Evolutionary conservation across 1,284 basidiomycete genomes (phyloP).

Genomic region (Pholiota adiposa): DNA sequence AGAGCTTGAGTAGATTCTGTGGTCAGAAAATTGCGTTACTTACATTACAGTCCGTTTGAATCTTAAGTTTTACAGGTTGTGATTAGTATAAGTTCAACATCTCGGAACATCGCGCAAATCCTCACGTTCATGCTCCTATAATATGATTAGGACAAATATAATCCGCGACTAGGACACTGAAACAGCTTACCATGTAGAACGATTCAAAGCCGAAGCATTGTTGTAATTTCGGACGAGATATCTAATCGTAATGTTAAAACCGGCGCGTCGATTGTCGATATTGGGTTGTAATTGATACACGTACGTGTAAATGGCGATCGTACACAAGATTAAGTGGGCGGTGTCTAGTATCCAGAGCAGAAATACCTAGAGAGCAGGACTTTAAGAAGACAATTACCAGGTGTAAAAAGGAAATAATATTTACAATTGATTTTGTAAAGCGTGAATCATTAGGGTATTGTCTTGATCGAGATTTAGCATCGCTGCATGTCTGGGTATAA

Average conservation of each 20-base stretch:
- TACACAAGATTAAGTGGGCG: conserved; percentile 18
- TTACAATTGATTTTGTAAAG: conserved; percentile 20
- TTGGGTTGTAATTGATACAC: background rate
- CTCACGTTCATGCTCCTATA: conserved; percentile 46
- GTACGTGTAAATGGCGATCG: conserved; percentile 19
- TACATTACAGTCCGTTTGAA: conserved; percentile 49
- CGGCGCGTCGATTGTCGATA: background rate
- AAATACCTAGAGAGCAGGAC: conserved; percentile 13
- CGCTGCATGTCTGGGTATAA: background rate
- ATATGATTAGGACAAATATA: background rate
- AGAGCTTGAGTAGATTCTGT: background rate
- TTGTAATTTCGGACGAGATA: conserved; percentile 42
- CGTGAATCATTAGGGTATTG: conserved; percentile 23
- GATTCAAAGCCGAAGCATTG: conserved; percentile 34
- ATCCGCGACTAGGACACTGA: background rate
- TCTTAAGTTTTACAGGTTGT: conserved; percentile 23
- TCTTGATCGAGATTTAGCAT: conserved; percentile 8
- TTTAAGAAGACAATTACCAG: too few species aligned
- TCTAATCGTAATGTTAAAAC: conserved; percentile 22
- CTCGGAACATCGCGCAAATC: background rate
- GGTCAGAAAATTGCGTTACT: conserved; percentile 9
- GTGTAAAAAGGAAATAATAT: too few species aligned
- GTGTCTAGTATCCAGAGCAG: conserved; percentile 22
- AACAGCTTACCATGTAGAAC: conserved; percentile 37
- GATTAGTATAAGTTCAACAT: background rate